Base-by-base conservation (phyloP, 495 filamentous ascomycete species). In the Neurospora terricola region DNA sequence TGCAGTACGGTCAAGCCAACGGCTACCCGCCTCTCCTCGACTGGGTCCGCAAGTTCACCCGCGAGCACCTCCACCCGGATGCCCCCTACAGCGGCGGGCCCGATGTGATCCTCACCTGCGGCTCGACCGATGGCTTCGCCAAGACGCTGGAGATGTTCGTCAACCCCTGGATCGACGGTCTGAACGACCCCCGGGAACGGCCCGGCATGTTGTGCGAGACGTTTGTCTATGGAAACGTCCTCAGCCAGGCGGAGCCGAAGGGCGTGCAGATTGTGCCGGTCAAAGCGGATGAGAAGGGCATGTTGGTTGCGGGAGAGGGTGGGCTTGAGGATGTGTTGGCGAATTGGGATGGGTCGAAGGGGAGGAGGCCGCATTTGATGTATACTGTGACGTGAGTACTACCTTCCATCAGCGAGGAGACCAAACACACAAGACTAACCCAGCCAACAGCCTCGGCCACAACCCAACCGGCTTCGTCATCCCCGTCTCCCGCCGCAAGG, bases 381-480 rank as follows among this genome's bases (percentile, higher is more conserved):
- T 98, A 97, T 75, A 97, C 93, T 18, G 91, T 98, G 68, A 92
- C 94, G 89, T 94, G 82, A 86, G 92, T 88, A 18, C 21, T 16
- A 18, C 12, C 14, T 23, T 36, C 23, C 9, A 27, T 54, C 38
- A 12, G 12, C 37, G 1, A 18, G 6, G 21, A 10, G 21, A 37
- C 40, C 38, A 0, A 11, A 8, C 40, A 12, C 40, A 12, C 40
- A 21, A 14, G 54, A 30, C 73, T 75, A 69, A 75, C 48, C 66
- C 21, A 70, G 45, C 37, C 69, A 68, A 62, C 76, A 94, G 92
- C 14, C 92, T 94, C 79, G 95, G 94, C 16, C 94, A 97, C 76
- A 98, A 98, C 78, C 95, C 94, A 2, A 97, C 95, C 0, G 90
- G 92, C 45, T 89, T 90, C 21, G 90, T 91, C 2, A 81, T 94